Percentiles rank a stretch among this genome's conserved stretches.
phyloP scores from a whole-genome alignment of 495 filamentous ascomycete genomes.

The Haplographium delicatum region DNA sequence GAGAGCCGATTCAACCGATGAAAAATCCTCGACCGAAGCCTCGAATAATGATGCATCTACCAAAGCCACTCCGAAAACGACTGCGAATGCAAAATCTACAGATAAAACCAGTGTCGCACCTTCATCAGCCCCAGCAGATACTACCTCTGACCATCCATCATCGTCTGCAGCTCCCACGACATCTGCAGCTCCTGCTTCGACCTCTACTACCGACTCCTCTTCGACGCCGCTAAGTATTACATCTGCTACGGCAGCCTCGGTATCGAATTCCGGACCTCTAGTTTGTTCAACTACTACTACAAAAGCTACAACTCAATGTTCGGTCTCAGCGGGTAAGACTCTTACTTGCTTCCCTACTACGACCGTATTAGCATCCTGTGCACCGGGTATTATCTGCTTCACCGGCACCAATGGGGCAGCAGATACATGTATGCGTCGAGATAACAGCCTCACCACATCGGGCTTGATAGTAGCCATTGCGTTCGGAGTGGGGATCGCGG shows the following conservation, averaged over 20 bases:
- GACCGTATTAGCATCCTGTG: conserved; percentile 32
- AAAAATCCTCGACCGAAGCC: too few relatives aligned
- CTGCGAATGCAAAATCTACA: background rate
- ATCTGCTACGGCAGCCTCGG: background rate
- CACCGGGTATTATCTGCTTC: conserved; percentile 39
- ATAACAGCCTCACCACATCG: conserved; percentile 29
- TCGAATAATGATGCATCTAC: too few relatives aligned
- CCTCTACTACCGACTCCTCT: background rate
- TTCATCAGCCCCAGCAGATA: background rate
- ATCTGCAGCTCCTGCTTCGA: background rate
- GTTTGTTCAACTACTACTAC: conserved; percentile 35
- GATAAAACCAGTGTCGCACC: background rate
- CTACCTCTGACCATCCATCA: background rate
- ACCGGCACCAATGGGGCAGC: conserved; percentile 28
- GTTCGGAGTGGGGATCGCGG: conserved; percentile 31
- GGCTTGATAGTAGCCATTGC: conserved; percentile 39
- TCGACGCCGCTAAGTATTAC: background rate
- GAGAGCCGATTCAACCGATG: conserved; percentile 4
- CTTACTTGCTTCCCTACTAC: conserved; percentile 35
- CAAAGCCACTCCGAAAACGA: background rate
- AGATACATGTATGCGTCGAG: conserved; percentile 37
- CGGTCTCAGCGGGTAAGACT: conserved; percentile 26
- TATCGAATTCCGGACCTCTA: background rate
- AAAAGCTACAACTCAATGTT: conserved; percentile 29
- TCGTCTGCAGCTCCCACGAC: background rate